phyloP scores from a whole-genome alignment of 179 eudicot species.

The Corrigiola litoralis region DNA sequence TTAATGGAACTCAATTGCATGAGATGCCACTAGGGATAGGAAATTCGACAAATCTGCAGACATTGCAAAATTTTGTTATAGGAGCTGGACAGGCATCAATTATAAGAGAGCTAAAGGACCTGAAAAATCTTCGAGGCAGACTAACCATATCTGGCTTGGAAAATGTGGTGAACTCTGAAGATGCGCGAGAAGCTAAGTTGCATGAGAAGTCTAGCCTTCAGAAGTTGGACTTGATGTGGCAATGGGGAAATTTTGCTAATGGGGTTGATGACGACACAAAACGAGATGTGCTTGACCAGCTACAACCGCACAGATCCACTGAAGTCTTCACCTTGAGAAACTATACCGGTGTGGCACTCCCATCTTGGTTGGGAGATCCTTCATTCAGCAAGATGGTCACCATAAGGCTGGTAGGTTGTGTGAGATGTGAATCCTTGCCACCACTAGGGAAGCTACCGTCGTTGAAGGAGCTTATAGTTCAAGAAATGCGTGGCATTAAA shows the following conservation, averaged over 20 bases:
- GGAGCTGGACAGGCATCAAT: neutral
- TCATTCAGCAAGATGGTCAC: neutral
- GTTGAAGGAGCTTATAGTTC: conserved; percentile 10
- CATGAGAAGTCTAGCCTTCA: neutral
- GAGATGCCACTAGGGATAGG: conserved; percentile 10
- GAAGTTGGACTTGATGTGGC: conserved; percentile 10
- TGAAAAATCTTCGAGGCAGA: neutral
- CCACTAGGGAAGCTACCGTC: conserved; percentile 6
- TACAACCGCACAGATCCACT: conserved; percentile 6
- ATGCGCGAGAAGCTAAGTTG: conserved; percentile 6
- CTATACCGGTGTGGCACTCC: conserved; percentile 1
- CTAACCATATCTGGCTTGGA: conserved; percentile 4
- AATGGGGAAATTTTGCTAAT: neutral
- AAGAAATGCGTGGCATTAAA: conserved; percentile 2
- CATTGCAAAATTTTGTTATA: neutral
- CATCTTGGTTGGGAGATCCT: conserved; percentile 15
- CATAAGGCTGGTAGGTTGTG: conserved; percentile 2
- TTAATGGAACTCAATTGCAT: neutral
- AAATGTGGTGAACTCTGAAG: neutral
- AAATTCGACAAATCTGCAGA: neutral
- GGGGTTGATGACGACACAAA: conserved; percentile 6
- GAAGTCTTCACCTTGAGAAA: neutral
- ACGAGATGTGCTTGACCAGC: neutral
- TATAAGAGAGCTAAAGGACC: neutral
- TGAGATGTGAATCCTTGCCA: conserved; percentile 9